A percentile compares a stretch with the other conserved stretches of the same genome.
Evolutionary conservation across 2,329 filamentous ascomycete genomes (phyloP).

Genomic region (Penicillium sp.): DNA sequence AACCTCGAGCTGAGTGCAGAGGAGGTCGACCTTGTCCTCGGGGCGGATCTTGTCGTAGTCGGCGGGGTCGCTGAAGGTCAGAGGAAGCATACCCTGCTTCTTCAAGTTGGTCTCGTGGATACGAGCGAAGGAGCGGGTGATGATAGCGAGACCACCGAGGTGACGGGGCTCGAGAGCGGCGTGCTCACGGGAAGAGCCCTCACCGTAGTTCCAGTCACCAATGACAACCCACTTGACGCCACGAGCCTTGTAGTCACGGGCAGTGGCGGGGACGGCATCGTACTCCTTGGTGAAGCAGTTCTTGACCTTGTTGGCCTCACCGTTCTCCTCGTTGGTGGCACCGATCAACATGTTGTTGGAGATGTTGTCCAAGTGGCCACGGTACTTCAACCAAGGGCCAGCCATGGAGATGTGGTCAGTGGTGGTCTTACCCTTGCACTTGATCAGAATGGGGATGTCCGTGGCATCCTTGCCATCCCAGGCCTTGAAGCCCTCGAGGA

Average conservation of each 20-base stretch:
- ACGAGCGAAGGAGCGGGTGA: conserved; percentile 92
- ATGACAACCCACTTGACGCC: conserved; percentile 95
- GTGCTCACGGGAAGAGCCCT: conserved; percentile 96
- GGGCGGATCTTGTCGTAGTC: conserved; percentile 98
- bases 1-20: conserved; percentile 84
- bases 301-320: conserved; percentile 95
- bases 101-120: conserved; percentile 99
- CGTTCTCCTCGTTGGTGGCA: conserved; percentile 92
- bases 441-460: conserved; percentile 89
- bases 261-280: conserved; percentile 86
- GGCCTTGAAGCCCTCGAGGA: conserved; percentile 77
- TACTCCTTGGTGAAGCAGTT: conserved; percentile 82
- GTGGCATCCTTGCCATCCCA: conserved; percentile 91
- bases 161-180: conserved; percentile 96
- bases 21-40: conserved; percentile 86
- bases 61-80: conserved; percentile 89
- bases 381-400: conserved; percentile 98
- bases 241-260: conserved; percentile 97
- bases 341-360: conserved; percentile 96
- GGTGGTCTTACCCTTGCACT: conserved; percentile 93
- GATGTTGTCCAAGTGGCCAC: conserved; percentile 97
- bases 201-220: conserved; percentile 99
- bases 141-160: conserved; percentile 94
- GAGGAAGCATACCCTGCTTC: conserved; percentile 99
- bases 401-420: conserved; percentile 96